These are phyloP conservation scores for Erigeron philadelphicus DNA, from an alignment of 140 eudicot species.

Conservation along the genomic window DNA sequence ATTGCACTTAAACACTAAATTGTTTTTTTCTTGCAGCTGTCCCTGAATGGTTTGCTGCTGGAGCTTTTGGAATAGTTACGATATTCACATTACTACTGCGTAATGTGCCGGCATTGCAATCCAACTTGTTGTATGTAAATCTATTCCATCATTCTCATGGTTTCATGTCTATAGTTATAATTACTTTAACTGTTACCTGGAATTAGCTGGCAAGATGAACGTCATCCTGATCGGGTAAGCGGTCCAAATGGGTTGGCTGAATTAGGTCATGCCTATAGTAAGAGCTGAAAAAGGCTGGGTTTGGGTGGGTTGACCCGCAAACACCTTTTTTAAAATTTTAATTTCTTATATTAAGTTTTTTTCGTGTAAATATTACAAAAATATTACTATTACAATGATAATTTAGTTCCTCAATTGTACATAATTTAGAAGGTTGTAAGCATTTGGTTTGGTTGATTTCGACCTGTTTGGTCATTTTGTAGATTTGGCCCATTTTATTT, in stretches of 20 bases:
- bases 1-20: not conserved
- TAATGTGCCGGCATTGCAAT: conserved; percentile 84
- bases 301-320: not conserved
- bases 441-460: not conserved
- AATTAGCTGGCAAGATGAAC: not conserved
- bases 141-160: not conserved
- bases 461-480: not conserved
- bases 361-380: not conserved
- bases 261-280: not conserved
- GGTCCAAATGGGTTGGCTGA: not conserved
- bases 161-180: not conserved
- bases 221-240: not conserved
- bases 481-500: not conserved
- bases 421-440: not conserved
- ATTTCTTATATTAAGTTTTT: not conserved
- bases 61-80: conserved; percentile 85
- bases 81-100: conserved; percentile 83
- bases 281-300: not conserved
- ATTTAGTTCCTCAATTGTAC: not conserved
- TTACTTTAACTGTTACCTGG: conserved; percentile 7
- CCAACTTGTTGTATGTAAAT: conserved; percentile 65
- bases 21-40: conserved; percentile 49
- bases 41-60: conserved; percentile 99
- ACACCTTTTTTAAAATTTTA: not conserved
- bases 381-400: not conserved